These are phyloP conservation scores for Elsinoe ampelina DNA, from an alignment of 2,329 filamentous ascomycete genomes.

Conservation along the genomic window DNA sequence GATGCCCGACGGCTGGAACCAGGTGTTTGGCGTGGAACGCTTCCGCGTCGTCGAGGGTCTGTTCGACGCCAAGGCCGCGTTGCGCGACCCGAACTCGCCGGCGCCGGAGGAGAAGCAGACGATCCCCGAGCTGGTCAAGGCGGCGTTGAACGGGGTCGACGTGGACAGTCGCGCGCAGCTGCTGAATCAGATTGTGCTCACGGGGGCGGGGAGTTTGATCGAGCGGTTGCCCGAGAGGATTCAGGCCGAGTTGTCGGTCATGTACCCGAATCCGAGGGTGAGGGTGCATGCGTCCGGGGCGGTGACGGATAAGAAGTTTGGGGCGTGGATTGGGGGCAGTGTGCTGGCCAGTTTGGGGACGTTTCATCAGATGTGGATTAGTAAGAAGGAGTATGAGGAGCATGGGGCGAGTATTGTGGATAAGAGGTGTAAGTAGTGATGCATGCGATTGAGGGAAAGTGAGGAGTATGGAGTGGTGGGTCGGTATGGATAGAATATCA, in stretches of 20 bases:
- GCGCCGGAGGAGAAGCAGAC: conserved; percentile 58
- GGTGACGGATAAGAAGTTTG: conserved; percentile 81
- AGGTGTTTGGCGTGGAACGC: conserved; percentile 83
- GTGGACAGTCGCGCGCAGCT: conserved; percentile 78
- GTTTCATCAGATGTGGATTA: conserved; percentile 98
- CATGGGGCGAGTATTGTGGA: conserved; percentile 84
- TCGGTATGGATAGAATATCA: not conserved
- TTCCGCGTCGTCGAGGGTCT: conserved; percentile 80
- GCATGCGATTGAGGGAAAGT: not conserved
- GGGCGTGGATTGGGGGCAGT: conserved; percentile 91
- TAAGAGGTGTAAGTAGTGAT: conserved; percentile 76
- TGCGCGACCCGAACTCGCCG: conserved; percentile 42
- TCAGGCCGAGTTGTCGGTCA: conserved; percentile 68
- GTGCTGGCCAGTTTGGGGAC: conserved; percentile 91
- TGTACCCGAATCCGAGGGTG: conserved; percentile 79
- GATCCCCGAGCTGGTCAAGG: conserved; percentile 71
- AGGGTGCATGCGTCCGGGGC: conserved; percentile 81
- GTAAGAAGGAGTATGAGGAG: conserved; percentile 94
- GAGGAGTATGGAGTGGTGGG: not conserved
- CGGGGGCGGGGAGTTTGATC: conserved; percentile 75
- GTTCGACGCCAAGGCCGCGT: conserved; percentile 76
- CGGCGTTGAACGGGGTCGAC: conserved; percentile 69
- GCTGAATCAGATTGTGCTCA: conserved; percentile 84
- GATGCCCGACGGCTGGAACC: conserved; percentile 94
- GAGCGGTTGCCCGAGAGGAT: conserved; percentile 89